Evolutionary conservation across 352 stramenopile genomes (phyloP).

Genomic region (Globisporangium emineosum): DNA sequence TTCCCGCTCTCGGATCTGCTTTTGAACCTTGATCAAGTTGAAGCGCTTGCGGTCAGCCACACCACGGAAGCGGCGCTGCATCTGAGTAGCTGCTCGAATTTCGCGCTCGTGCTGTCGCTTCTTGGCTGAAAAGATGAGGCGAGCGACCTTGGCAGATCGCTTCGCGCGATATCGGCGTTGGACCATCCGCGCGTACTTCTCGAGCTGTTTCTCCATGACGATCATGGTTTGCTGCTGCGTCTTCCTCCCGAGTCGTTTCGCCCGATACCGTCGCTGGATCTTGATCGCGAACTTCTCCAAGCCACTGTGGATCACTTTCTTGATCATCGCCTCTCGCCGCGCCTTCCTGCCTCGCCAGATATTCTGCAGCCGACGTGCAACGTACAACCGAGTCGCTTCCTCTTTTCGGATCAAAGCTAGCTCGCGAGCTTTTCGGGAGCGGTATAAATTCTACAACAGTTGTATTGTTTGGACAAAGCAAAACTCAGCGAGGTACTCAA

Average conservation of each 20-base stretch:
- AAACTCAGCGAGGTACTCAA: not conserved
- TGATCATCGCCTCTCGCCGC: slow-evolving; percentile 42
- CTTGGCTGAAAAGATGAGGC: slow-evolving; percentile 27
- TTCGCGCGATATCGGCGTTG: slow-evolving; percentile 62
- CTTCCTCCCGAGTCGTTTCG: slow-evolving; percentile 29
- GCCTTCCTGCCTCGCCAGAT: slow-evolving; percentile 56
- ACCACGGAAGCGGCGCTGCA: slow-evolving; percentile 61
- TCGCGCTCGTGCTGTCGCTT: slow-evolving; percentile 36
- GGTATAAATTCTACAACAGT: slow-evolving; percentile 53
- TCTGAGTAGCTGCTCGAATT: slow-evolving; percentile 32
- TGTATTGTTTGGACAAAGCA: not conserved
- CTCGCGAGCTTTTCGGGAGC: slow-evolving; percentile 34
- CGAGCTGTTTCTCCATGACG: slow-evolving; percentile 41
- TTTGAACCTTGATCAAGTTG: slow-evolving; percentile 27
- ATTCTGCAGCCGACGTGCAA: slow-evolving; percentile 56
- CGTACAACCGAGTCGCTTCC: slow-evolving; percentile 33
- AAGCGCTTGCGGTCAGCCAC: slow-evolving; percentile 34
- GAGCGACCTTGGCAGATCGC: slow-evolving; percentile 37
- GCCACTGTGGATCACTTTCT: slow-evolving; percentile 40
- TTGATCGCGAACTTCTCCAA: slow-evolving; percentile 48
- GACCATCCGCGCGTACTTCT: slow-evolving; percentile 41
- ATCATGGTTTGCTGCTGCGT: slow-evolving; percentile 32
- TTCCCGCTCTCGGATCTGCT: slow-evolving; percentile 28
- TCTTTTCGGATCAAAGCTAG: slow-evolving; percentile 32
- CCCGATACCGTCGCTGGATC: slow-evolving; percentile 71